Conservation (phyloP, 2,329 filamentous ascomycete species). For the Fusarium avenaceum region DNA sequence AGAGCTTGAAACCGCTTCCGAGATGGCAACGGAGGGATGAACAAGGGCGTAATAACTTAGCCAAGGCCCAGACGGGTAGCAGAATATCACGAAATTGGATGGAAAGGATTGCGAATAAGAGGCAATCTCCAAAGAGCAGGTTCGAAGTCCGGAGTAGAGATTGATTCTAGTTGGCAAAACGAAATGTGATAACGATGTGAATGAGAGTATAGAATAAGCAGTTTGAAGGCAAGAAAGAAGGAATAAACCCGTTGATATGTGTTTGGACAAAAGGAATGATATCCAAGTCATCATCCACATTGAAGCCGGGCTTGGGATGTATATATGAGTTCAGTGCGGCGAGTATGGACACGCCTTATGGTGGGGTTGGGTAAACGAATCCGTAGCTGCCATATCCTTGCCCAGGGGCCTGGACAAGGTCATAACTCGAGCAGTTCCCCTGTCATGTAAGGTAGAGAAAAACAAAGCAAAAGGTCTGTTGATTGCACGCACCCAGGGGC, state of each 20-base stretch:
- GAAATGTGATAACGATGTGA: slow-evolving; percentile 8
- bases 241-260: slow-evolving; percentile 23
- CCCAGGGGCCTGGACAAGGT: slow-evolving; percentile 42
- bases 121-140: slow-evolving; percentile 7
- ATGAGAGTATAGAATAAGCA: slow-evolving; percentile 18
- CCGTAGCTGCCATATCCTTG: slow-evolving; percentile 45
- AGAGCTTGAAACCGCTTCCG: slow-evolving; percentile 39
- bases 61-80: slow-evolving; percentile 16
- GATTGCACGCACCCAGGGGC: slow-evolving; percentile 43
- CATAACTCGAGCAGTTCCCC: slow-evolving; percentile 40
- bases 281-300: slow-evolving; percentile 16
- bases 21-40: slow-evolving; percentile 32
- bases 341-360: slow-evolving; percentile 35
- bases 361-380: slow-evolving; percentile 43
- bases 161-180: slow-evolving; percentile 3
- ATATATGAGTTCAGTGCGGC: slow-evolving; percentile 46
- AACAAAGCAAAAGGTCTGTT: slow-evolving; percentile 53
- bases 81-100: slow-evolving; percentile 28
- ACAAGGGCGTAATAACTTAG: slow-evolving; percentile 21
- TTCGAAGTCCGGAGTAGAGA: slow-evolving; percentile 5
- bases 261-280: slow-evolving; percentile 28
- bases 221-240: slow-evolving; percentile 19
- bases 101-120: slow-evolving; percentile 27
- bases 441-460: slow-evolving; percentile 52
- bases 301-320: slow-evolving; percentile 41